phyloP scores from a whole-genome alignment of 2,329 filamentous ascomycete species.

The Geosmithia morbida region DNA sequence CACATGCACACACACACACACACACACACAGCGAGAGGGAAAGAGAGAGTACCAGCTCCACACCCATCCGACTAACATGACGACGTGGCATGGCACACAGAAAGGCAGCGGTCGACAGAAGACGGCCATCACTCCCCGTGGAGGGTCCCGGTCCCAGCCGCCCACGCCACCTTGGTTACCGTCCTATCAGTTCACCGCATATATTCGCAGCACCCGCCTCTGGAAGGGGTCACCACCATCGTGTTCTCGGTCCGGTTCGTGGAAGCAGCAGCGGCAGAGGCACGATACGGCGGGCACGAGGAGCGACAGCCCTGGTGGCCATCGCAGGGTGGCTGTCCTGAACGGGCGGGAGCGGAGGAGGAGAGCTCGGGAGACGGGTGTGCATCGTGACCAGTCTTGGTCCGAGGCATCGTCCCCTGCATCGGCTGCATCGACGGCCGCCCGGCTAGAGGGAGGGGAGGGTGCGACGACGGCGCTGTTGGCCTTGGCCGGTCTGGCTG shows the following conservation, averaged over 20 bases:
- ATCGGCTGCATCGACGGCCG: too few species aligned
- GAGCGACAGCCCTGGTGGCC: background rate
- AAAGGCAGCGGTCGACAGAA: too few species aligned
- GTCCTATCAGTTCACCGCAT: background rate
- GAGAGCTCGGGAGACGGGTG: background rate
- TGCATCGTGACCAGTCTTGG: background rate
- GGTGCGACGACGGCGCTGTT: background rate
- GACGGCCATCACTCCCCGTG: background rate
- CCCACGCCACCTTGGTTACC: background rate
- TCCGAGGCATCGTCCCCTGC: background rate
- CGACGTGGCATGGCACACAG: too few species aligned
- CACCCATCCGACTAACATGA: too few species aligned
- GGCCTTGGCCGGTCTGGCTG: background rate
- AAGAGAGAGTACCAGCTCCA: too few species aligned
- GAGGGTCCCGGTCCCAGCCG: background rate
- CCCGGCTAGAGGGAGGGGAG: background rate
- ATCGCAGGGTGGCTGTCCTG: background rate
- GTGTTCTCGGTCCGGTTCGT: background rate
- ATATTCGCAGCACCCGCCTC: background rate
- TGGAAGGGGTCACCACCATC: background rate
- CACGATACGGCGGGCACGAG: background rate
- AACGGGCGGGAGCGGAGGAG: background rate
- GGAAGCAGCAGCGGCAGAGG: too few species aligned
- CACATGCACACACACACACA: too few species aligned
- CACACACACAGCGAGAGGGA: too few species aligned